A percentile compares a stretch with the other conserved stretches of the same genome.
Conservation (phyloP, 768 basidiomycete genomes). For the Pulveroboletus sp. region DNA sequence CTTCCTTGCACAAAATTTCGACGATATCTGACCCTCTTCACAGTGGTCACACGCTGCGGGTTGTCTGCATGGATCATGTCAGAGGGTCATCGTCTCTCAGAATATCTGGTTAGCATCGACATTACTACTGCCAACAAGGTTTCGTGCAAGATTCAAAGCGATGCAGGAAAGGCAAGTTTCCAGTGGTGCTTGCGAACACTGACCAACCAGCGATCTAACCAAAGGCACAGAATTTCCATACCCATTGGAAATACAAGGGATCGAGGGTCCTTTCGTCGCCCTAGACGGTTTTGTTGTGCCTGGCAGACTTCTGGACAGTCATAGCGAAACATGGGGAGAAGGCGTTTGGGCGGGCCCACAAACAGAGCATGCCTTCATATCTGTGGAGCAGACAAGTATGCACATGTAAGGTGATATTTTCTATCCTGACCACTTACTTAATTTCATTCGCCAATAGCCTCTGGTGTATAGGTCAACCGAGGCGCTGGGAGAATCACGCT, state of each 20-base stretch:
- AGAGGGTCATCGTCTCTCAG: constrained; percentile 46
- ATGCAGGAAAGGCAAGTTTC: constrained; percentile 49
- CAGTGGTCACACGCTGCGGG: too few relatives aligned
- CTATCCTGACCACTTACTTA: background rate
- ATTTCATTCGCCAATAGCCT: background rate
- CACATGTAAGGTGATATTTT: constrained; percentile 9
- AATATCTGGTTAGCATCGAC: constrained; percentile 57
- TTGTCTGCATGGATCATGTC: too few relatives aligned
- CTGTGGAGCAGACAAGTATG: constrained; percentile 44
- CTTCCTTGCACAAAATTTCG: too few relatives aligned
- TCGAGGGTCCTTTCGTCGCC: constrained; percentile 51
- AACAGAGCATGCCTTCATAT: constrained; percentile 61
- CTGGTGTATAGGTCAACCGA: constrained; percentile 21
- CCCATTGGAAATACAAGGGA: constrained; percentile 66
- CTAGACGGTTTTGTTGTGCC: constrained; percentile 64
- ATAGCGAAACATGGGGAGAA: constrained; percentile 49
- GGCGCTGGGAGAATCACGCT: constrained; percentile 54
- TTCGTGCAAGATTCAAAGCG: constrained; percentile 69
- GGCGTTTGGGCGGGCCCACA: constrained; percentile 49
- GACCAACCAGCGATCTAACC: constrained; percentile 3
- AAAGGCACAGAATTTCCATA: constrained; percentile 48
- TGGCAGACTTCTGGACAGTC: constrained; percentile 60
- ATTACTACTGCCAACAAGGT: constrained; percentile 40
- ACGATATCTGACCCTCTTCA: too few relatives aligned
- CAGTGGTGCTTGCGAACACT: too few relatives aligned